Conservation (phyloP, 371 early-diverging fungal genomes). For the Polyrhizophydium stewartii region DNA sequence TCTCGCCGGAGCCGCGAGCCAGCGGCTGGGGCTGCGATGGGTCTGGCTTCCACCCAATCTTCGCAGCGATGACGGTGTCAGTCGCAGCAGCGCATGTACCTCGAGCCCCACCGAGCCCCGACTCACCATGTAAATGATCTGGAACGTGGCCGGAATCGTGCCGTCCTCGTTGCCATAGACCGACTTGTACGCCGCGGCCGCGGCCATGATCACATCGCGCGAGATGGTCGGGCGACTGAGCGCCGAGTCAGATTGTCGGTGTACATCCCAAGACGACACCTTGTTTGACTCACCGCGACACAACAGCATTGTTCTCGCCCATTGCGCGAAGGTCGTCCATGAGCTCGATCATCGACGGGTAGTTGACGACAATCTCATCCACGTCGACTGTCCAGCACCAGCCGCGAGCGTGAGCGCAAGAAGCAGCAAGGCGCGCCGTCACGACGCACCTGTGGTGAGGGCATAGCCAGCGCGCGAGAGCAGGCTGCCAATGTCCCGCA, state of each 20-base stretch:
- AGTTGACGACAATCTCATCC: constrained; percentile 88
- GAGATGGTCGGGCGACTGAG: neutral
- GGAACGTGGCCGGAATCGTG: constrained; percentile 91
- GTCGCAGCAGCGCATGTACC: neutral
- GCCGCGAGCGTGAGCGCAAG: neutral
- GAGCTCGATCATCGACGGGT: constrained; percentile 88
- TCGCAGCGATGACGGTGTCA: neutral
- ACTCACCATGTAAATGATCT: constrained; percentile 46
- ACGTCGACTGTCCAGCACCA: constrained; percentile 64
- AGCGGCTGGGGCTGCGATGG: constrained; percentile 66
- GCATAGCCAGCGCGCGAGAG: constrained; percentile 81
- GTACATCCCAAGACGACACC: neutral
- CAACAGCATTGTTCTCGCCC: constrained; percentile 93
- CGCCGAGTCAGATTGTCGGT: neutral
- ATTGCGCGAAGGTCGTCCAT: constrained; percentile 85
- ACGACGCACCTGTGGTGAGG: constrained; percentile 62
- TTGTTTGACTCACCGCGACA: constrained; percentile 50
- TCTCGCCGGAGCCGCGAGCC: constrained; percentile 65
- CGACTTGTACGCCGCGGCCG: constrained; percentile 85
- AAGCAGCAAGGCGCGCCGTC: neutral
- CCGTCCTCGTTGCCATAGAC: constrained; percentile 89
- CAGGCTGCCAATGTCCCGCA: constrained; percentile 76
- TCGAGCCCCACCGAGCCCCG: no score
- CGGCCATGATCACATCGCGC: constrained; percentile 81
- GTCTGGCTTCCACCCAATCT: constrained; percentile 89